These are phyloP conservation scores for Gracilariopsis chorda DNA, from an alignment of 23 red algal genomes.

Conservation along the genomic window DNA sequence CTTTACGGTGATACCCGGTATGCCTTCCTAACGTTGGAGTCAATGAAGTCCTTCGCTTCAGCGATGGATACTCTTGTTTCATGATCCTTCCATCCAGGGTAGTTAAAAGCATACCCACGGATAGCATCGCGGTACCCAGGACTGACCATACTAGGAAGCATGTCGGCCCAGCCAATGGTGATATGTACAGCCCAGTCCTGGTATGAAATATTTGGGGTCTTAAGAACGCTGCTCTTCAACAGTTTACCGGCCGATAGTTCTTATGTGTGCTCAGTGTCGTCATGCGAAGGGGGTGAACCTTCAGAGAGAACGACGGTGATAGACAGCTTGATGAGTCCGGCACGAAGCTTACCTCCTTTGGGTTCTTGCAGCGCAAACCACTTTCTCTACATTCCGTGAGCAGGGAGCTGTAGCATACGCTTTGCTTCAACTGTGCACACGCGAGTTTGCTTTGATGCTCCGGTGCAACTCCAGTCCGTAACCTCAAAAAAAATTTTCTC, in stretches of 20 bases:
- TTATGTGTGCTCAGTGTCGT: slow-evolving; percentile 15
- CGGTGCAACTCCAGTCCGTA: slow-evolving; percentile 48
- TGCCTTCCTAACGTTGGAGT: slow-evolving; percentile 27
- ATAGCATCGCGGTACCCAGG: too few species aligned
- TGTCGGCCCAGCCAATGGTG: slow-evolving; percentile 63
- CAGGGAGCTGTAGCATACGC: too few species aligned
- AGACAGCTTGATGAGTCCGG: too few species aligned
- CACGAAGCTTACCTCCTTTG: too few species aligned
- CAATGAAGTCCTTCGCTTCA: slow-evolving; percentile 35
- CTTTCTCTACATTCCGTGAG: too few species aligned
- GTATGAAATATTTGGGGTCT: too few species aligned
- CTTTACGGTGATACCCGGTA: slow-evolving; percentile 22
- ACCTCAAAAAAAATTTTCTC: slow-evolving; percentile 37
- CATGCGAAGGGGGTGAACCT: slow-evolving; percentile 24
- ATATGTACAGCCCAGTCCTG: slow-evolving; percentile 56
- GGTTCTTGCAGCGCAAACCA: too few species aligned
- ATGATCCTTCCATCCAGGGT: too few species aligned
- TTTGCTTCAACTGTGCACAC: too few species aligned
- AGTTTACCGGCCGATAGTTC: slow-evolving; percentile 28
- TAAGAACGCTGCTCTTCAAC: slow-evolving; percentile 52
- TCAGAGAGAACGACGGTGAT: too few species aligned
- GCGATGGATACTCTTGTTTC: slow-evolving; percentile 10
- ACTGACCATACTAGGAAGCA: too few species aligned
- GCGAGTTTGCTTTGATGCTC: background rate
- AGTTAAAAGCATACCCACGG: too few species aligned